Conservation (phyloP, 1,284 basidiomycete species). For the Leucoagaricus sp. region DNA sequence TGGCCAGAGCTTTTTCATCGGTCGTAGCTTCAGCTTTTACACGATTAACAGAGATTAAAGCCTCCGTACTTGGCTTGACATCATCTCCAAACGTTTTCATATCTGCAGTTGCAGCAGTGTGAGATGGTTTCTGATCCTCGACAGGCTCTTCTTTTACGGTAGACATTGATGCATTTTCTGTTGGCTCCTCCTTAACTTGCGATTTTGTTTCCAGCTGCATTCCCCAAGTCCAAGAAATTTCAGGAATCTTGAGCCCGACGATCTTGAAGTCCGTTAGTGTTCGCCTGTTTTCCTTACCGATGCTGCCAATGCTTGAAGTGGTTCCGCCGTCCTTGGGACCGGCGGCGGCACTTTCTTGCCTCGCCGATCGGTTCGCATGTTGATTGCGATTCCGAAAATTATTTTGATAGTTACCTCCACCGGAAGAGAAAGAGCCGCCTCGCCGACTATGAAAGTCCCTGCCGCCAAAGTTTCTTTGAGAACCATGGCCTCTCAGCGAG, state of each 20-base stretch:
- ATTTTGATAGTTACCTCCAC: slow-evolving; percentile 39
- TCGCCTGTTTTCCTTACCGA: slow-evolving; percentile 76
- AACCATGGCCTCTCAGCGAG: slow-evolving; percentile 58
- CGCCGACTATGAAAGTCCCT: slow-evolving; percentile 61
- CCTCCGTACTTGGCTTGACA: slow-evolving; percentile 21
- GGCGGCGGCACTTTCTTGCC: slow-evolving; percentile 43
- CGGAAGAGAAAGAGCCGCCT: slow-evolving; percentile 44
- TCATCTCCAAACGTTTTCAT: slow-evolving; percentile 23
- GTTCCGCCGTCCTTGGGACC: slow-evolving; percentile 48
- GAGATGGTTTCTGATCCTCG: slow-evolving; percentile 29
- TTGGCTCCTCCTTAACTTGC: slow-evolving; percentile 35
- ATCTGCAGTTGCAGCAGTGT: slow-evolving; percentile 16
- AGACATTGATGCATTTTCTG: slow-evolving; percentile 30
- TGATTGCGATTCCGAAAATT: slow-evolving; percentile 46
- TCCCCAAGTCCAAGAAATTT: slow-evolving; percentile 77
- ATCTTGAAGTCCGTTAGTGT: slow-evolving; percentile 97
- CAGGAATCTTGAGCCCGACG: slow-evolving; percentile 80
- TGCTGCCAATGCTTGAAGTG: slow-evolving; percentile 43
- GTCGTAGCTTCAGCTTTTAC: slow-evolving; percentile 20
- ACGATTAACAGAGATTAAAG: slow-evolving; percentile 6
- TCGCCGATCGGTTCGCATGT: slow-evolving; percentile 52
- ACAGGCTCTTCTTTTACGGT: slow-evolving; percentile 43
- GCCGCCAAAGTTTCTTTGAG: slow-evolving; percentile 60
- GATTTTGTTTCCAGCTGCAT: slow-evolving; percentile 43
- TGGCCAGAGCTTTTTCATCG: slow-evolving; percentile 22